Conservation (phyloP, 1,284 basidiomycete genomes). For the Trametes sp. region DNA sequence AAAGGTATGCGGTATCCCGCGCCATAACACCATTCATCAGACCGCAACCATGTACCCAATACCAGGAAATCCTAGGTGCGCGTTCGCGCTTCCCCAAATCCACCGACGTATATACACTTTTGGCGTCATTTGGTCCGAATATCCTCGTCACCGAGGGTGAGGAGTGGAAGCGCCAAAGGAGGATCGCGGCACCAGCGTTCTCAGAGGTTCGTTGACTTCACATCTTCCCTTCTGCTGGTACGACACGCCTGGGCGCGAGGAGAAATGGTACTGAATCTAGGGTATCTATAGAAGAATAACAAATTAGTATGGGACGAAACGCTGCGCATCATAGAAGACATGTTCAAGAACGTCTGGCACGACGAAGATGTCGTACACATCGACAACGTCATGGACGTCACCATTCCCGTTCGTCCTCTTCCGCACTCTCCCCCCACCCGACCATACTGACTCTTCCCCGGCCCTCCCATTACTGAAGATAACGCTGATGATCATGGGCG, state of each 20-base stretch:
- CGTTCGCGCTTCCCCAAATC: constrained; percentile 46
- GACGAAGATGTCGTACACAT: constrained; percentile 39
- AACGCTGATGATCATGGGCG: constrained; percentile 62
- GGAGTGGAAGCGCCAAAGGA: constrained; percentile 67
- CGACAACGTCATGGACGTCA: constrained; percentile 48
- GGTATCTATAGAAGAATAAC: constrained; percentile 51
- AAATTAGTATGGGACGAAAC: constrained; percentile 66
- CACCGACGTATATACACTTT: constrained; percentile 40
- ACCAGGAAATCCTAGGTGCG: constrained; percentile 34
- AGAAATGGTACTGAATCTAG: not conserved
- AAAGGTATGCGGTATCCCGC: constrained; percentile 22
- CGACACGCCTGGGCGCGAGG: not conserved
- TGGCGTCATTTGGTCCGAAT: constrained; percentile 55
- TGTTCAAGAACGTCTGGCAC: constrained; percentile 48
- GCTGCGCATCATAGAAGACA: constrained; percentile 46
- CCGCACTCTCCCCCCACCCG: not conserved
- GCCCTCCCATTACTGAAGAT: constrained; percentile 46
- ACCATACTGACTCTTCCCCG: not conserved
- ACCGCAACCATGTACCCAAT: too few species aligned
- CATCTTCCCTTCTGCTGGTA: too few species aligned
- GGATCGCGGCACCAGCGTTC: constrained; percentile 52
- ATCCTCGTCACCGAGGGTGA: constrained; percentile 66
- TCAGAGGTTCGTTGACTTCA: constrained; percentile 49
- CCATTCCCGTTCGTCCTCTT: constrained; percentile 52
- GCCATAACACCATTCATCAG: not conserved